These are phyloP conservation scores for Nicotiana tomentosiformis DNA, from an alignment of 257 asterid species.

Conservation along the genomic window DNA sequence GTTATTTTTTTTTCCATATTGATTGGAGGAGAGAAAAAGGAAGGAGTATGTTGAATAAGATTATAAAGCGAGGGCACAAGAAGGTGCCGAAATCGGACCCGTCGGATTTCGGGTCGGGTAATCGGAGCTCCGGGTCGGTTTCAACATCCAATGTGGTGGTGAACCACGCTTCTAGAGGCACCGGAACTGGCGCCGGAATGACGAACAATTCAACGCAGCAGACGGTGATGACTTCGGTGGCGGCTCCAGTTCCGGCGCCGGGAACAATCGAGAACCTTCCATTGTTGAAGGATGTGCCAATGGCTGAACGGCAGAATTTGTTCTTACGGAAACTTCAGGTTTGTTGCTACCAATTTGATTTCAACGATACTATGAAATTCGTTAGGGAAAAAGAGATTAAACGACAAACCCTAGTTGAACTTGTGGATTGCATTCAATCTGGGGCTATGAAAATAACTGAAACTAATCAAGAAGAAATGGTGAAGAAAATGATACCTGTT, in stretches of 20 bases:
- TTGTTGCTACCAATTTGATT: constrained; percentile 55
- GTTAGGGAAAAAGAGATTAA: constrained; percentile 70
- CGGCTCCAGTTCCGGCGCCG: constrained; percentile 20
- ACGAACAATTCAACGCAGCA: not conserved
- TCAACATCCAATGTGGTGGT: constrained; percentile 7
- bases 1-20: not conserved
- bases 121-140: constrained; percentile 7
- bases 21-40: not conserved
- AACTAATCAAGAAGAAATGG: constrained; percentile 62
- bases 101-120: not conserved
- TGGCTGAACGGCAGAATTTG: constrained; percentile 53
- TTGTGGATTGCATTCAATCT: constrained; percentile 65
- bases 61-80: constrained; percentile 1
- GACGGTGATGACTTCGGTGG: not conserved
- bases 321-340: constrained; percentile 53
- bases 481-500: constrained; percentile 51
- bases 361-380: constrained; percentile 43
- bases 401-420: constrained; percentile 54
- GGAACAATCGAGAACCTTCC: constrained; percentile 56
- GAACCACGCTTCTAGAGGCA: not conserved
- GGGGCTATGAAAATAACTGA: constrained; percentile 50
- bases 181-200: not conserved
- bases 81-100: constrained; percentile 10
- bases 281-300: constrained; percentile 47
- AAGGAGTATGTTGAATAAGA: not conserved